Evolutionary conservation across 257 asterid genomes (phyloP).

Genomic region (Plectranthus barbatus): DNA sequence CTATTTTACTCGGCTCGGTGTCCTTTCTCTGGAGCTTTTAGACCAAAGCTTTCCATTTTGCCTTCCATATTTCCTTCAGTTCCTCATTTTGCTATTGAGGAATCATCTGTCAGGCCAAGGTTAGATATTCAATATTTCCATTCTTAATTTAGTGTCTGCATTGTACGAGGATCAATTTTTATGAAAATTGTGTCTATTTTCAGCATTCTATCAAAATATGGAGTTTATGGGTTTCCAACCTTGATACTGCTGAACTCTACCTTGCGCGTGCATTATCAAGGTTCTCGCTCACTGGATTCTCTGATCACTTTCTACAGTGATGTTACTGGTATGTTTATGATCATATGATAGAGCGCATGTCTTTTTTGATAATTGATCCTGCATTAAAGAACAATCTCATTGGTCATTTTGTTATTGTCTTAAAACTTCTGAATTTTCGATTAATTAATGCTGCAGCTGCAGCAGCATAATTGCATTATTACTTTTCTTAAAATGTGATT

Average conservation of each 20-base stretch:
- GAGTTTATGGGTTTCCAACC: constrained; percentile 90
- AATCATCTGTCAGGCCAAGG: constrained; percentile 93
- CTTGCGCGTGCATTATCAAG: constrained; percentile 65
- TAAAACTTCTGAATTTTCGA: background rate
- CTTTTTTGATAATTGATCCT: background rate
- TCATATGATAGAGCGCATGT: background rate
- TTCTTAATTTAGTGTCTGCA: background rate
- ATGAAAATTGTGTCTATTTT: constrained; percentile 13
- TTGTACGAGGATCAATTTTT: constrained; percentile 8
- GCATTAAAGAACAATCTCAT: background rate
- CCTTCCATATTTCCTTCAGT: constrained; percentile 76
- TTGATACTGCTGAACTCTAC: constrained; percentile 80
- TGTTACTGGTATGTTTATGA: constrained; percentile 57
- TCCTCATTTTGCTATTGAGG: constrained; percentile 91
- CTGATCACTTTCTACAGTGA: constrained; percentile 57
- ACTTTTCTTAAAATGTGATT: background rate
- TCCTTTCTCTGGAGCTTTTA: constrained; percentile 72
- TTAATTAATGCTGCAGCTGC: background rate
- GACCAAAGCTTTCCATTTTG: constrained; percentile 58
- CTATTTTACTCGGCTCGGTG: constrained; percentile 98
- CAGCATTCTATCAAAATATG: constrained; percentile 94
- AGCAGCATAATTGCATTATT: background rate
- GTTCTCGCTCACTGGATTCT: constrained; percentile 80
- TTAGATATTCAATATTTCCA: constrained; percentile 22
- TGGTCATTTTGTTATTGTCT: background rate